These are phyloP conservation scores for Thermothelomyces thermophilus DNA, from an alignment of 2,329 filamentous ascomycete genomes.

Conservation along the genomic window DNA sequence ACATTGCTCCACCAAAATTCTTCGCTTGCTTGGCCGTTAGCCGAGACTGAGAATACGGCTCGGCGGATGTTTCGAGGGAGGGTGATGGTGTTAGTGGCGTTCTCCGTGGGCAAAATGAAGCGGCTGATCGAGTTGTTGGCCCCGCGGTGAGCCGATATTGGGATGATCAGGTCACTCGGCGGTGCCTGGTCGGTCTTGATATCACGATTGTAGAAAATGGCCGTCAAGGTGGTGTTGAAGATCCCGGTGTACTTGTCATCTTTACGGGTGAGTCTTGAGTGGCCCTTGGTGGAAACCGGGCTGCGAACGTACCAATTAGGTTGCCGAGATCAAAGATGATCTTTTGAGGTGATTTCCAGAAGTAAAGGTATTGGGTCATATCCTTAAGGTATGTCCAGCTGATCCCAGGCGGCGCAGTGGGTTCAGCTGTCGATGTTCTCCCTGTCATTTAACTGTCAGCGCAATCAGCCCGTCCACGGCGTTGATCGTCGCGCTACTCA, in stretches of 20 bases:
- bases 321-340: conserved; percentile 78
- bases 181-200: conserved; percentile 34
- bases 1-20: conserved; percentile 87
- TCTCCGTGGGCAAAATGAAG: conserved; percentile 59
- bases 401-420: conserved; percentile 59
- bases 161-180: conserved; percentile 60
- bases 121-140: conserved; percentile 51
- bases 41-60: conserved; percentile 69
- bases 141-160: conserved; percentile 53
- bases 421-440: conserved; percentile 76
- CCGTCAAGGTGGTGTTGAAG: conserved; percentile 69
- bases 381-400: conserved; percentile 73
- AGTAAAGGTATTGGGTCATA: conserved; percentile 61
- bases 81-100: conserved; percentile 50
- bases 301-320: conserved; percentile 40
- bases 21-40: conserved; percentile 67
- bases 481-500: conserved; percentile 10
- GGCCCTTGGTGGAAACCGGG: no score
- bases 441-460: conserved; percentile 7
- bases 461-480: neutral
- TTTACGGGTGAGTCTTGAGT: conserved; percentile 1
- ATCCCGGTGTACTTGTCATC: conserved; percentile 63
- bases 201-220: conserved; percentile 57
- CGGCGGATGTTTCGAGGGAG: conserved; percentile 61
- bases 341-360: conserved; percentile 65